Conservation (phyloP, 768 basidiomycete species). For the Gloeostereum incarnatum region DNA sequence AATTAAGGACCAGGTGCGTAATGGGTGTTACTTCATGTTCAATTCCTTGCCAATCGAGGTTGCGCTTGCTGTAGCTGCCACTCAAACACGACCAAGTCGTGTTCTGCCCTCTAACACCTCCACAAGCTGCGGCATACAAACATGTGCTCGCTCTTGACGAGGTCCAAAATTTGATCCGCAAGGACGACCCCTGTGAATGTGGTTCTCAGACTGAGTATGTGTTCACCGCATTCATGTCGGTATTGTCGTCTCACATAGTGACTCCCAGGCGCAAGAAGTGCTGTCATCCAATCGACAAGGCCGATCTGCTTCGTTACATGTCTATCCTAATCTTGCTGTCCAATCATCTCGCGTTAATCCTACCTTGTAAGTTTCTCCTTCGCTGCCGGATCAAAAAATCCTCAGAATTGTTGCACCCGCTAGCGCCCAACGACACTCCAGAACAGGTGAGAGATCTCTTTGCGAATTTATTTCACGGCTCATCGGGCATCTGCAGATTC, state of each 20-base stretch:
- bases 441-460: conserved; percentile 46
- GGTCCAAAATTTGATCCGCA: conserved; percentile 63
- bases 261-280: conserved; percentile 29
- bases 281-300: conserved; percentile 39
- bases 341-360: conserved; percentile 81
- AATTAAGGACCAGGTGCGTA: conserved; percentile 52
- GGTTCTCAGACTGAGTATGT: conserved; percentile 41
- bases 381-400: neutral
- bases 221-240: no score
- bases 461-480: neutral
- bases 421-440: conserved; percentile 58
- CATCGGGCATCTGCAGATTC: conserved; percentile 30
- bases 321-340: conserved; percentile 79
- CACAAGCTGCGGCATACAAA: conserved; percentile 69
- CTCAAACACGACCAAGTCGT: conserved; percentile 86
- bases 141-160: conserved; percentile 52
- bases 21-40: neutral
- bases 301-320: conserved; percentile 43
- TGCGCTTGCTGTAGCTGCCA: conserved; percentile 77
- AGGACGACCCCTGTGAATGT: conserved; percentile 70
- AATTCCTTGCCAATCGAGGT: neutral
- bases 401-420: neutral
- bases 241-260: conserved; percentile 1
- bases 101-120: conserved; percentile 78
- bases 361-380: conserved; percentile 48